Conservation (phyloP, 2,329 filamentous ascomycete genomes). For the Clonostachys rhizophaga region DNA sequence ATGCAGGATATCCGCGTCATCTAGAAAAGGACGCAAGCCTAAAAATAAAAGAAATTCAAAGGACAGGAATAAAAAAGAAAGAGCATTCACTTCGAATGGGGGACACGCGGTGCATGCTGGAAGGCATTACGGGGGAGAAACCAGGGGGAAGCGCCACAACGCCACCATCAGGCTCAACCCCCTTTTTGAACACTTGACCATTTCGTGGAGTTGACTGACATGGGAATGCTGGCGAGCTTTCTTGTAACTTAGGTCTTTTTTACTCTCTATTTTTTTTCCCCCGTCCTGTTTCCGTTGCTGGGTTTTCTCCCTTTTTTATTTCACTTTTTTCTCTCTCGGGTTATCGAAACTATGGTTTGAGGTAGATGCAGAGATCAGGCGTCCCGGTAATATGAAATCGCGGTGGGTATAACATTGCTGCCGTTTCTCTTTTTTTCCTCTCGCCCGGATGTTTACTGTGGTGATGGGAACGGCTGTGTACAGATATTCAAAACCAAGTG, state of each 20-base stretch:
- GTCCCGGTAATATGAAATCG: neutral
- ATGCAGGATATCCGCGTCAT: slow-evolving; percentile 12
- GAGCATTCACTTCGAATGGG: neutral
- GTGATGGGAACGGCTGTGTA: too few relatives aligned
- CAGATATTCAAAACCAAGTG: too few relatives aligned
- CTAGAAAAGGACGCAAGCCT: neutral
- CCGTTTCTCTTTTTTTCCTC: neutral
- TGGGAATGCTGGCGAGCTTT: too few relatives aligned
- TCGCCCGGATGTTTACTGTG: too few relatives aligned
- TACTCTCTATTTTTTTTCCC: too few relatives aligned
- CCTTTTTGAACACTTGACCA: too few relatives aligned
- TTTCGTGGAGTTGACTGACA: too few relatives aligned
- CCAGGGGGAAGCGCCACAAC: too few relatives aligned
- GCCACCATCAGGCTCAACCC: too few relatives aligned
- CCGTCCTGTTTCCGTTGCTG: too few relatives aligned
- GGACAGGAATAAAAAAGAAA: neutral
- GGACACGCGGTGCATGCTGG: neutral
- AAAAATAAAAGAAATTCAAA: neutral
- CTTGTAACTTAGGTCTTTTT: too few relatives aligned
- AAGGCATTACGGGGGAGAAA: too few relatives aligned
- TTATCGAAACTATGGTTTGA: neutral
- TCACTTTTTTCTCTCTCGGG: neutral
- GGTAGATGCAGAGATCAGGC: neutral
- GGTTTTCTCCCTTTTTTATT: neutral
- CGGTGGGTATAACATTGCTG: neutral